Percentiles rank a stretch among this genome's conserved stretches.
These are phyloP conservation scores for Skeletonema tropicum DNA, from an alignment of 108 stramenopile genomes.

Conservation along the genomic window DNA sequence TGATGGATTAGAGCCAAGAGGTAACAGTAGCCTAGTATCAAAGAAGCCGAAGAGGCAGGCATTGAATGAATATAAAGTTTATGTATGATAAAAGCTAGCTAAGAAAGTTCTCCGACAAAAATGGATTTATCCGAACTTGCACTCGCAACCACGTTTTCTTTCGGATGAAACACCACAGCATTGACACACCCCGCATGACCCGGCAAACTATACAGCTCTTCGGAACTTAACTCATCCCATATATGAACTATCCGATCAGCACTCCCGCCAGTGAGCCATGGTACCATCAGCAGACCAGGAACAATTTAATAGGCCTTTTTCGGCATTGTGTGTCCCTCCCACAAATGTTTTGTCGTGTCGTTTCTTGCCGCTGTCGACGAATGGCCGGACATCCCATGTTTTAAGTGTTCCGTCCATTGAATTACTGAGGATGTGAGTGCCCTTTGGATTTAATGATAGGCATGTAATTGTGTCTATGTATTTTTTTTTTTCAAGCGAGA, in stretches of 20 bases:
- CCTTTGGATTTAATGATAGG: conserved; percentile 67
- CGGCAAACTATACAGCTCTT: conserved; percentile 86
- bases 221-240: conserved; percentile 82
- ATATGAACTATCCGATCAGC: conserved; percentile 88
- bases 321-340: conserved; percentile 80
- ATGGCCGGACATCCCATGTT: conserved; percentile 84
- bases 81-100: not conserved
- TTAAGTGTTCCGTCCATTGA: conserved; percentile 80
- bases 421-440: conserved; percentile 83
- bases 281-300: conserved; percentile 84
- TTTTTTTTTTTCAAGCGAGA: not conserved
- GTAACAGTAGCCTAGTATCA: not conserved
- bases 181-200: conserved; percentile 91
- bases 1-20: conserved; percentile 6
- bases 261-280: conserved; percentile 84
- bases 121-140: conserved; percentile 66
- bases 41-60: not conserved
- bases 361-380: conserved; percentile 52
- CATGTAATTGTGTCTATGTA: conserved; percentile 83
- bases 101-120: conserved; percentile 70
- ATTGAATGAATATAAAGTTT: not conserved
- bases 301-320: conserved; percentile 87
- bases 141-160: conserved; percentile 65
- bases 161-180: conserved; percentile 81
- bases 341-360: conserved; percentile 68